Conservation (phyloP, 148 eudicot genomes). For the Selenicereus undatus region DNA sequence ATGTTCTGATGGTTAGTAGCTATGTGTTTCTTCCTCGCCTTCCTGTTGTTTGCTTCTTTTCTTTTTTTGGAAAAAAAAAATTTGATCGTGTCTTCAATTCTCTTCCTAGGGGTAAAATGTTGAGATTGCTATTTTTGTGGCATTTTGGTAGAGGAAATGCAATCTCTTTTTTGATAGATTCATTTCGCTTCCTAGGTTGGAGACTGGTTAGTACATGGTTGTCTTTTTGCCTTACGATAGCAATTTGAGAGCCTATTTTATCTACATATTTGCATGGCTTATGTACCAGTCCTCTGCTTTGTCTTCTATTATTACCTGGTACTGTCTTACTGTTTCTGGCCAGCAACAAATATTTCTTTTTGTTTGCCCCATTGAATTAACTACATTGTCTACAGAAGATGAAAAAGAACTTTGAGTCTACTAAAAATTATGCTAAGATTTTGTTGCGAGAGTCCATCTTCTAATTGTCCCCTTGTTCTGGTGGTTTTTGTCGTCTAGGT, state of each 20-base stretch:
- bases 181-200: neutral
- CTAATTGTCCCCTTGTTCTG: no score
- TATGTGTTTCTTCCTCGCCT: neutral
- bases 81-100: neutral
- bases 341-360: neutral
- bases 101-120: neutral
- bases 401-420: neutral
- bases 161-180: neutral
- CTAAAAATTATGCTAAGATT: neutral
- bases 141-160: neutral
- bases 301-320: neutral
- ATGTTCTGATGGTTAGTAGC: neutral
- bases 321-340: neutral
- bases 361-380: neutral
- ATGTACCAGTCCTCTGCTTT: neutral
- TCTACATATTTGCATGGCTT: neutral
- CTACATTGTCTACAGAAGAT: neutral
- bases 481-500: slow-evolving; percentile 45
- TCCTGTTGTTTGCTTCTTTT: neutral
- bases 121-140: neutral
- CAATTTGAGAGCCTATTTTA: neutral
- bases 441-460: neutral
- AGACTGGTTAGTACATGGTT: neutral
- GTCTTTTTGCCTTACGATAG: neutral
- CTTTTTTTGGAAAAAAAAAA: no score